Evolutionary conservation across 495 filamentous ascomycete genomes (phyloP).

Genomic region (Neurospora sp.): DNA sequence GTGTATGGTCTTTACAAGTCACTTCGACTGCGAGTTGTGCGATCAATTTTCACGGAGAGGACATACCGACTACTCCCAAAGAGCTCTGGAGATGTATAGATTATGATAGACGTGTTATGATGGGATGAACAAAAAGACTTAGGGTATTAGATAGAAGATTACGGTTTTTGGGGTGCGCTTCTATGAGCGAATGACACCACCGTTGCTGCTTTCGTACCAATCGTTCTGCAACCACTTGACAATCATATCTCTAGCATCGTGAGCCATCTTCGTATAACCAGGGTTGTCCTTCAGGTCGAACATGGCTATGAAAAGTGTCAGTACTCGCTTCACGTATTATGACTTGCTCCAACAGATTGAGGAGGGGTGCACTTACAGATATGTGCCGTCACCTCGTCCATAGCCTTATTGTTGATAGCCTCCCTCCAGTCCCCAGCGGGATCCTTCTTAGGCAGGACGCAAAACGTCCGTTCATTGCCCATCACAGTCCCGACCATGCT

Average conservation of each 20-base stretch:
- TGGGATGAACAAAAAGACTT: neutral
- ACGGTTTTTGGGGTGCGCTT: neutral
- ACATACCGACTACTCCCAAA: neutral
- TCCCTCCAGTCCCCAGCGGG: conserved; percentile 46
- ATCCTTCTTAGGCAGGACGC: conserved; percentile 55
- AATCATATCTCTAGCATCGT: conserved; percentile 55
- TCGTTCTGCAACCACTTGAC: conserved; percentile 46
- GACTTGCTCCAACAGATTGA: neutral
- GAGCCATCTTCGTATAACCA: conserved; percentile 58
- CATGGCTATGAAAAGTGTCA: conserved; percentile 45
- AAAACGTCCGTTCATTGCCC: conserved; percentile 66
- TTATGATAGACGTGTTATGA: neutral
- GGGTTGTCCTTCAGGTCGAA: conserved; percentile 75
- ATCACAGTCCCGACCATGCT: conserved; percentile 41
- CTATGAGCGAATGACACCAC: conserved; percentile 11
- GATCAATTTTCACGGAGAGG: too few species aligned
- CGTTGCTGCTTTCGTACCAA: conserved; percentile 36
- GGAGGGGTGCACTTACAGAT: conserved; percentile 39
- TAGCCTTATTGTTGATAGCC: conserved; percentile 65
- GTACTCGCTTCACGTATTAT: neutral
- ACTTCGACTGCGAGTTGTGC: neutral
- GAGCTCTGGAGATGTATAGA: neutral
- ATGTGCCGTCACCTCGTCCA: conserved; percentile 75
- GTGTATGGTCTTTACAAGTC: neutral
- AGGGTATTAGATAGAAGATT: neutral